Evolutionary conservation across 2,329 filamentous ascomycete genomes (phyloP), one percentile per base, ranked within the genome.

Genomic region (Fusarium aywerte): DNA sequence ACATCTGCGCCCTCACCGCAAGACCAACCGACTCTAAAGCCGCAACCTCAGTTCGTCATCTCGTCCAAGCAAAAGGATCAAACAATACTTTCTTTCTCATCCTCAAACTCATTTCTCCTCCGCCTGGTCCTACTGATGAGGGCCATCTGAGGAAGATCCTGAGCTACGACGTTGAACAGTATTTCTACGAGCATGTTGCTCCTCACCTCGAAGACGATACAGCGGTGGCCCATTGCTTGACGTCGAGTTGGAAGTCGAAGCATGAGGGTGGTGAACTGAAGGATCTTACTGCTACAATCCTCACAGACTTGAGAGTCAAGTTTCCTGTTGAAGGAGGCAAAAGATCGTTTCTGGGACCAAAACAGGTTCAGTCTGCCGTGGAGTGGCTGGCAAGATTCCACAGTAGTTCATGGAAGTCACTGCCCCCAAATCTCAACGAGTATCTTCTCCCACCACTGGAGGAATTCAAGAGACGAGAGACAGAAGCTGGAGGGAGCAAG

Each of bases 331-430:
- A 85, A 0, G 87, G 85, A 1, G 85, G 83, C 67, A 87, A 85
- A 69, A 78, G 85, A 40, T 76, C 80, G 1, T 76, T 79, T 4
- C 76, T 90, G 3, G 81, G 76, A 6, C 47, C 72, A 0, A 71
- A 54, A 0, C 87, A 90, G 69, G 85, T 85, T 0, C 55, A 79
- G 23, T 81, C 85, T 6, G 83, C 88, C 0, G 60, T 91, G 8
- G 79, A 83, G n/a, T 91, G 89, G 89, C 76, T 91, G 5, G 85
- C 86, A 0, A 76, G 74, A 1, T 91, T 91, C 36, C 89, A 91
- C 68, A 77, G 82, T 9, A 80, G 80, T 48, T 87, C 86, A 56
- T 85, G 84, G 83, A 69, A 64, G 4, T 62, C 75, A 9, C 47
- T 78, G 1, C 73, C 75, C 0, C 68, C 73, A 0, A 70, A 72